Evolutionary conservation across 352 stramenopile species (phyloP).

Genomic region (Pythium angustatum): DNA sequence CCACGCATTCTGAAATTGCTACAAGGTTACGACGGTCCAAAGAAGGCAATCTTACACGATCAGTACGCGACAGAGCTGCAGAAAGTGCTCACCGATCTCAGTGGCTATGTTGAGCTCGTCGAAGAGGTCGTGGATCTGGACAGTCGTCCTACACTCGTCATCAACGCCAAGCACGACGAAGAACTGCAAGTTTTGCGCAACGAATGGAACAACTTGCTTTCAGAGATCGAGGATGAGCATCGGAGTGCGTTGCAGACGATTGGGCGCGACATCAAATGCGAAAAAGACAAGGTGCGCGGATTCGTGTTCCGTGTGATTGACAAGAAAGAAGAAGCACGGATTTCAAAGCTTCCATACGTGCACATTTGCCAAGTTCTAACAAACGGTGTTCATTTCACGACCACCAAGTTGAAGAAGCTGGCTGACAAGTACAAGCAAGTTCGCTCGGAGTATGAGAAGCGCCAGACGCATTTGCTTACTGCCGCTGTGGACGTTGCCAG

Average conservation of each 20-base stretch:
- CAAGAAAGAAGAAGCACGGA: constrained; percentile 91
- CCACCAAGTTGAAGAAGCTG: constrained; percentile 86
- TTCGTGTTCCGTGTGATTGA: constrained; percentile 94
- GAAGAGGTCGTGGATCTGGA: constrained; percentile 86
- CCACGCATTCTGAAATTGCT: constrained; percentile 64
- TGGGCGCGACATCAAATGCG: constrained; percentile 88
- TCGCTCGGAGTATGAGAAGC: constrained; percentile 90
- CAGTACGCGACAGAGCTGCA: constrained; percentile 52
- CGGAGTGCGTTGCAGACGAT: constrained; percentile 58
- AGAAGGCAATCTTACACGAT: constrained; percentile 40
- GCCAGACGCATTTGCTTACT: constrained; percentile 89
- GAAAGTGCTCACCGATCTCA: constrained; percentile 66
- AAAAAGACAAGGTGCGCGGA: constrained; percentile 90
- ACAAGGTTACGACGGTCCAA: constrained; percentile 41
- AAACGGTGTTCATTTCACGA: constrained; percentile 98
- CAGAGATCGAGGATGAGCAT: constrained; percentile 84
- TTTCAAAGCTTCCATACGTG: constrained; percentile 88
- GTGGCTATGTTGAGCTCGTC: constrained; percentile 68
- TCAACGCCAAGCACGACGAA: constrained; percentile 86
- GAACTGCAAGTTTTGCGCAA: constrained; percentile 73
- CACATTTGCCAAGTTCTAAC: constrained; percentile 95
- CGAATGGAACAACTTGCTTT: constrained; percentile 73
- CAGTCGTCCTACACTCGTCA: constrained; percentile 69
- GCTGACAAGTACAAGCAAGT: constrained; percentile 85
- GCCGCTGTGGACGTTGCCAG: constrained; percentile 94